Evolutionary conservation across 1,284 basidiomycete genomes (phyloP).

Genomic region (Cryptococcus jaspeensis): DNA sequence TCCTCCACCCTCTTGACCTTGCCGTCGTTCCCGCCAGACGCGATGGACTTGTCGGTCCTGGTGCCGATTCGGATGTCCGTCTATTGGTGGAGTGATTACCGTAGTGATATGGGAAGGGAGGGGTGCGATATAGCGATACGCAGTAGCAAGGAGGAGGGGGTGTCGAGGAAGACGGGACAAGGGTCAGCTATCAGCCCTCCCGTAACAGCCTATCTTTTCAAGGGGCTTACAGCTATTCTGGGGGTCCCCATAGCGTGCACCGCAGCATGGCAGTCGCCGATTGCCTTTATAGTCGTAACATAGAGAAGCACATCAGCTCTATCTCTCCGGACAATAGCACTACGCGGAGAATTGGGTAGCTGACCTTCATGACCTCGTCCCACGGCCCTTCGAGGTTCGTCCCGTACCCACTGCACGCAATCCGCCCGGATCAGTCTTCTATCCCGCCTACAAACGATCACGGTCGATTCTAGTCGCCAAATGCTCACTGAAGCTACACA

Average conservation of each 20-base stretch:
- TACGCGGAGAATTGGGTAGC: background rate
- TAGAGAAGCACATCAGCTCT: background rate
- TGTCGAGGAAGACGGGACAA: background rate
- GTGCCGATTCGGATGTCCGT: slow-evolving; percentile 93
- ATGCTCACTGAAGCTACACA: slow-evolving; percentile 58
- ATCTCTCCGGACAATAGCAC: too few species aligned
- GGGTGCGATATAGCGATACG: slow-evolving; percentile 28
- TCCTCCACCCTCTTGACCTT: slow-evolving; percentile 78
- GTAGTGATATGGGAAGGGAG: too few species aligned
- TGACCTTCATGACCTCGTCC: slow-evolving; percentile 61
- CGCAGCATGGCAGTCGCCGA: slow-evolving; percentile 77
- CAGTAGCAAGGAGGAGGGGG: background rate
- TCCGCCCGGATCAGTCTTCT: background rate
- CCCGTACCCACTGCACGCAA: slow-evolving; percentile 69
- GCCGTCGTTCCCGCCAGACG: slow-evolving; percentile 67
- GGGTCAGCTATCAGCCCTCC: too few species aligned
- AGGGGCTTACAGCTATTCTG: slow-evolving; percentile 40
- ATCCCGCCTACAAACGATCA: too few species aligned
- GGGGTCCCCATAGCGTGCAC: slow-evolving; percentile 63
- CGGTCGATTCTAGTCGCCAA: too few species aligned
- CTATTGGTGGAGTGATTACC: slow-evolving; percentile 45
- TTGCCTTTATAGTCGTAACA: slow-evolving; percentile 19
- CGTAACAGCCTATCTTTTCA: too few species aligned
- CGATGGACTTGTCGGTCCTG: slow-evolving; percentile 67
- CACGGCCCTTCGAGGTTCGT: slow-evolving; percentile 87